Evolutionary conservation across 1,139 yeast genomes (phyloP), one percentile per base, ranked within the genome.

Genomic region (Candida albicans): DNA sequence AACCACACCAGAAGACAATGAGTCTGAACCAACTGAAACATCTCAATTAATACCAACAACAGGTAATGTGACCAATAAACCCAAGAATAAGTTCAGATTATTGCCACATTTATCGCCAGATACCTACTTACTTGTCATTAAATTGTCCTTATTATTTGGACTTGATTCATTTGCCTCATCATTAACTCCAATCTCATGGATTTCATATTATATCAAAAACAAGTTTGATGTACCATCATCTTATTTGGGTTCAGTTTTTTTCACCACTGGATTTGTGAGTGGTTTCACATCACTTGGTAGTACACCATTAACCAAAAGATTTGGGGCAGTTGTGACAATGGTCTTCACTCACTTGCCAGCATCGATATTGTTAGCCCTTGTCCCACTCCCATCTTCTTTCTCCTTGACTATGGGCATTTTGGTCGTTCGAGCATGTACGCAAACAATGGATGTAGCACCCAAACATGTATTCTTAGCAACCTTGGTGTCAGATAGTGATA

Each of bases 301-400:
- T 29, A 68, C 79, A 0, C 59, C 72, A 4, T 57, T 73, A 24
- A 70, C 76, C 40, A 73, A 73, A 43, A 57, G 73, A 40, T 51
- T 65, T 37, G 79, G 79, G 0, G 71, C 78, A 0, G 67, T 74
- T 7, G 61, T 64, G 8, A 70, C 79, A 1, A 73, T 74, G 79
- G 64, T 73, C 4, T 62, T 54, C 2, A 68, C 77, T 0, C 79
- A 74, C 52, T 57, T 73, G 33, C 74, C 75, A 2, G 68, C 77
- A 2, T 71, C 77, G 1, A 47, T 70, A 2, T 56, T 73, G 40
- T 63, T 70, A 37, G 62, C 66, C 4, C 42, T 68, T 39, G 59
- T 71, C 14, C 77, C 77, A 9, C 47, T 68, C 22, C 73, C 76
- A 4, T 50, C 52, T 3, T 58, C 67, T 8, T 57, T 69, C 37